These are phyloP conservation scores for Hordeum pubiflorum DNA, from an alignment of 202 grass and related monocot species.

Conservation along the genomic window DNA sequence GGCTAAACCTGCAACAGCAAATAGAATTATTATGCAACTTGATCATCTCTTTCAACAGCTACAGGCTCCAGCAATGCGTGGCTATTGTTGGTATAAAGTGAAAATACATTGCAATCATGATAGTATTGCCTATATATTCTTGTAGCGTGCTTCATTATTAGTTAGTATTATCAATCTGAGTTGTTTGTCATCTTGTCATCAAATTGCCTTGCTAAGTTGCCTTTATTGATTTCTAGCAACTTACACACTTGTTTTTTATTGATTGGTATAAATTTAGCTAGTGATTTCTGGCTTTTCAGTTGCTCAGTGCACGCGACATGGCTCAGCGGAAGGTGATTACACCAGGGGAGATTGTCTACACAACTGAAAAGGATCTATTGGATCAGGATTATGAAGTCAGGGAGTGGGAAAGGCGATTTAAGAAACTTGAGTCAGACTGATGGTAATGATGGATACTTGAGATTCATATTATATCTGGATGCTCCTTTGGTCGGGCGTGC, in stretches of 20 bases:
- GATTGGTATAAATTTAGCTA: constrained; percentile 5
- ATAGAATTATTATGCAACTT: constrained; percentile 1
- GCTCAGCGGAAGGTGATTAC: constrained; percentile 64
- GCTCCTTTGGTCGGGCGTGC: constrained; percentile 10
- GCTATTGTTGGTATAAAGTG: not conserved
- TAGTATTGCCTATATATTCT: not conserved
- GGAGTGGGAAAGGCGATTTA: constrained; percentile 78
- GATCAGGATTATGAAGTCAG: constrained; percentile 88
- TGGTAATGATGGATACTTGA: constrained; percentile 13
- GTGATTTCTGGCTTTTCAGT: constrained; percentile 45
- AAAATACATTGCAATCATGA: constrained; percentile 6
- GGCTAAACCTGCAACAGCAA: constrained; percentile 12
- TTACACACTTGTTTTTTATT: not conserved
- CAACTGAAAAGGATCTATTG: constrained; percentile 57
- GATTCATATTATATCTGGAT: constrained; percentile 1
- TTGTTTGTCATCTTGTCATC: not conserved
- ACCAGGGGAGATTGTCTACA: constrained; percentile 73
- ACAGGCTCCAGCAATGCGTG: not conserved
- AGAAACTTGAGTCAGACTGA: constrained; percentile 61
- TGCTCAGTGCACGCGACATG: constrained; percentile 88
- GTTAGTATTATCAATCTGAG: not conserved
- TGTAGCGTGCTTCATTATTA: not conserved
- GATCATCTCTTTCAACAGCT: not conserved
- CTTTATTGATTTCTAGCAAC: not conserved
- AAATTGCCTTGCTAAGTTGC: constrained; percentile 19